Evolutionary conservation across 805 yeast genomes (phyloP), one percentile per base, ranked within the genome.

Genomic region (Candida qinlingensis): DNA sequence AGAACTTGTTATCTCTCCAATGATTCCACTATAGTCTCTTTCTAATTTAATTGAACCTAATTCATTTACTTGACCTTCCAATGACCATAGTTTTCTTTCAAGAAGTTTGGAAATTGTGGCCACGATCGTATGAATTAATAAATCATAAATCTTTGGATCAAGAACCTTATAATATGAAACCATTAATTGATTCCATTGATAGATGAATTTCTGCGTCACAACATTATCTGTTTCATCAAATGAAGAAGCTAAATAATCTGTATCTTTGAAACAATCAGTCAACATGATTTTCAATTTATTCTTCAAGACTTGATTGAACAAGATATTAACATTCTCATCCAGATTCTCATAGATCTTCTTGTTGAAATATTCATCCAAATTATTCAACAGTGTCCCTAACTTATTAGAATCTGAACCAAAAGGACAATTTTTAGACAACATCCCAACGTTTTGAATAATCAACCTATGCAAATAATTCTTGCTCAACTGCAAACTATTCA

Each of bases 21-120:
- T 86, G 34, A 92, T 74, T 29, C 79, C 73, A 42, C 90, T 80
- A 26, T 90, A 68, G 61, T 91, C 96, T 50, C 87, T 80, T 54
- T 94, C 98, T 44, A 94, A 69, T 54, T 83, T 85, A 19, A 89
- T 75, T 0, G 95, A 82, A 1, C 97, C 98, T 38, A 87, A 67
- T 56, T 87, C 95, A 60, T 87, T 90, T 51, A 89, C 79, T 54
- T 79, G 80, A 45, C 79, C 77, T 42, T 83, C 78, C 41, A 87
- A 71, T 4, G 73, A 55, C 81, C 92, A 79, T 30, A 92, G 69
- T 56, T 82, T 82, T 52, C 77, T 74, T 59, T 88, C 96, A 4
- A 89, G 58, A 13, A 76, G 56, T 25, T 69, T 69, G 2, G 89
- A 80, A 28, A 87, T 59, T 40, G 76, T 70, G 4, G 74, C 66